A percentile compares a stretch with the other conserved stretches of the same genome.
Conservation (phyloP, 75 land plant genomes). For the Isoetes taiwanensis region DNA sequence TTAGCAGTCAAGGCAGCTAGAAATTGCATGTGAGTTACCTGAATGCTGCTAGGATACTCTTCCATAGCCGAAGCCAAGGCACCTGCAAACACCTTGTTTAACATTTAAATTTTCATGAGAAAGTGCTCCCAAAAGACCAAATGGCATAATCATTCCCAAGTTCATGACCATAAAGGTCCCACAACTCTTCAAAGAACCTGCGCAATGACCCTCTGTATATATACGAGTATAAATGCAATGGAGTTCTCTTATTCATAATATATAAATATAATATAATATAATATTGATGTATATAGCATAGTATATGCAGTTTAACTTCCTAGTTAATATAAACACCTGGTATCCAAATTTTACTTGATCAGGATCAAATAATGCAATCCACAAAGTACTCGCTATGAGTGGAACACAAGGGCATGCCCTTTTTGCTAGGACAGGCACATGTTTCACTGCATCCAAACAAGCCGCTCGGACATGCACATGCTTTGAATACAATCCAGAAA, state of each 20-base stretch:
- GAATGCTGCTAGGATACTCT: conserved; percentile 70
- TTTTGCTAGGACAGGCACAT: conserved; percentile 60
- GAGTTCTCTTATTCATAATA: too few species aligned
- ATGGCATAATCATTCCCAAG: conserved; percentile 78
- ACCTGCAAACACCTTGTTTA: conserved; percentile 78
- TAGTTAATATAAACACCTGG: too few species aligned
- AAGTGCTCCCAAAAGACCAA: conserved; percentile 61
- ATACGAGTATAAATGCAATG: too few species aligned
- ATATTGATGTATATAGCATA: too few species aligned
- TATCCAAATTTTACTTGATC: conserved; percentile 83
- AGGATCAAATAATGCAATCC: conserved; percentile 92
- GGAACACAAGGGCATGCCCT: conserved; percentile 37
- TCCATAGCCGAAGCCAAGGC: conserved; percentile 85
- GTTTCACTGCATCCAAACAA: conserved; percentile 75
- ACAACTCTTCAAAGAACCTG: conserved; percentile 69
- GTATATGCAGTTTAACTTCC: too few species aligned
- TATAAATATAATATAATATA: too few species aligned
- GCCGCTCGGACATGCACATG: conserved; percentile 79
- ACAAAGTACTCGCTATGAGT: conserved; percentile 56
- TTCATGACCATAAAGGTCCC: conserved; percentile 85
- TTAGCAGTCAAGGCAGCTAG: too few species aligned
- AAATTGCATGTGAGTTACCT: too few species aligned
- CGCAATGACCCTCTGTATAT: too few species aligned
- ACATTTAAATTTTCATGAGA: conserved; percentile 83
- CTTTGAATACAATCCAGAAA: conserved; percentile 76